These are phyloP conservation scores for Tritrichomonas foetus DNA, from an alignment of 208 protist species.

Conservation along the genomic window DNA sequence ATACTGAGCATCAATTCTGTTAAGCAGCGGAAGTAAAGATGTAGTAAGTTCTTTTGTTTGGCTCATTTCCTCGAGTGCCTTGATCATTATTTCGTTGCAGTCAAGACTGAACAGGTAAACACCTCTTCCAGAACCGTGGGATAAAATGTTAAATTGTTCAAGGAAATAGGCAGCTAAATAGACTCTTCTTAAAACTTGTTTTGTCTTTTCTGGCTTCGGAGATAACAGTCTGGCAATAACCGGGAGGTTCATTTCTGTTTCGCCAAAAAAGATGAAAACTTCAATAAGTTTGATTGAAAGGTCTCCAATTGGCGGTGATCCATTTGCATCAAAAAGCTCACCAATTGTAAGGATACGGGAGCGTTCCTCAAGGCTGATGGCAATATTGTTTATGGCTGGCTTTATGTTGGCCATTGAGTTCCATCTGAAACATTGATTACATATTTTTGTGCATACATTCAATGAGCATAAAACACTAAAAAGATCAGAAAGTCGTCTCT, in stretches of 20 bases:
- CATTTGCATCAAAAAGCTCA: neutral
- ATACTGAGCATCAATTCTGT: no score
- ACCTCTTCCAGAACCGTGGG: neutral
- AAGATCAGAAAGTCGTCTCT: neutral
- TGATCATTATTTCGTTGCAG: neutral
- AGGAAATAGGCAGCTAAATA: neutral
- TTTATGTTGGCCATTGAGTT: neutral
- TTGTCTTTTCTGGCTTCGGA: neutral
- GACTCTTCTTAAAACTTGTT: neutral
- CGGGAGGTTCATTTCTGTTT: neutral
- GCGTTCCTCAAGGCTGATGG: neutral
- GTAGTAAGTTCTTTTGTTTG: no score
- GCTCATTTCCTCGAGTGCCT: neutral
- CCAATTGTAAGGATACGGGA: neutral
- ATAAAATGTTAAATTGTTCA: neutral
- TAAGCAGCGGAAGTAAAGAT: no score
- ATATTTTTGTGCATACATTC: neutral
- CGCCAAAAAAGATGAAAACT: neutral
- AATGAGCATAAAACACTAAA: neutral
- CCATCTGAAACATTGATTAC: neutral
- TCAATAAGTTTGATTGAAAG: neutral
- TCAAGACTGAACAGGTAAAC: neutral
- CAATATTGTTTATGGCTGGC: neutral
- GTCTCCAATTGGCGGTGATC: neutral
- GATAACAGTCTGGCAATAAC: neutral